Conservation (phyloP, 2,329 filamentous ascomycete genomes). For the Xylariaceae sp. region DNA sequence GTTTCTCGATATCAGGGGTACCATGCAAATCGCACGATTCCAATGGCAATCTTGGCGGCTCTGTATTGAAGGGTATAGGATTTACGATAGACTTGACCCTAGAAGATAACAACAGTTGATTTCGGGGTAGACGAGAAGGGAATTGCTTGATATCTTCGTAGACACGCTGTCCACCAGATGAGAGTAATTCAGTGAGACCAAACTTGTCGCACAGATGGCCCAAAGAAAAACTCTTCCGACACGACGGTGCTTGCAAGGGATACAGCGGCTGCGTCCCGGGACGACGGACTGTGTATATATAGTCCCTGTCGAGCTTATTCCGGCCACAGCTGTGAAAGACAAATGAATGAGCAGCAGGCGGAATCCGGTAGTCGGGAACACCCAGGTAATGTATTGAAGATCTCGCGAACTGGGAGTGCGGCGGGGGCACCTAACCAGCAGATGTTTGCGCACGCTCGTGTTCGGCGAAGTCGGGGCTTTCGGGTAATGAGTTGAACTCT, state of each 20-base stretch:
- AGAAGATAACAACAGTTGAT: not conserved
- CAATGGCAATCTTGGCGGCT: conserved; percentile 13
- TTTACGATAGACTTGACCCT: conserved; percentile 1
- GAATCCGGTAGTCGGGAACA: conserved; percentile 23
- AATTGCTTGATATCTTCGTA: not conserved
- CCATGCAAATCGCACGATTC: conserved; percentile 20
- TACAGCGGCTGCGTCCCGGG: not conserved
- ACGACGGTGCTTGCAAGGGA: conserved; percentile 1
- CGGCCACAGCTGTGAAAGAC: conserved; percentile 23
- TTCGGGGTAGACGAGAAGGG: not conserved
- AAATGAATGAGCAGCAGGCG: conserved; percentile 30
- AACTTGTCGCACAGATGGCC: conserved; percentile 19
- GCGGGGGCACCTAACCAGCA: conserved; percentile 32
- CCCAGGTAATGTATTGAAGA: conserved; percentile 18
- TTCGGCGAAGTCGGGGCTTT: conserved; percentile 17
- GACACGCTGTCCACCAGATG: conserved; percentile 2
- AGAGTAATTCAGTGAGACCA: conserved; percentile 13
- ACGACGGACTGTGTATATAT: conserved; percentile 14
- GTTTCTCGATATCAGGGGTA: conserved; percentile 34
- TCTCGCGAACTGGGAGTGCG: conserved; percentile 19
- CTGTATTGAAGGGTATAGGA: not conserved
- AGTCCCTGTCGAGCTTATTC: conserved; percentile 24
- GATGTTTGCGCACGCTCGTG: conserved; percentile 27
- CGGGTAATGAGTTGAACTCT: conserved; percentile 16
- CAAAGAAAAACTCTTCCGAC: conserved; percentile 19